A percentile compares a stretch with the other conserved stretches of the same genome.
phyloP scores from a whole-genome alignment of 805 yeast species.

The Nakazawaea anatomiae region DNA sequence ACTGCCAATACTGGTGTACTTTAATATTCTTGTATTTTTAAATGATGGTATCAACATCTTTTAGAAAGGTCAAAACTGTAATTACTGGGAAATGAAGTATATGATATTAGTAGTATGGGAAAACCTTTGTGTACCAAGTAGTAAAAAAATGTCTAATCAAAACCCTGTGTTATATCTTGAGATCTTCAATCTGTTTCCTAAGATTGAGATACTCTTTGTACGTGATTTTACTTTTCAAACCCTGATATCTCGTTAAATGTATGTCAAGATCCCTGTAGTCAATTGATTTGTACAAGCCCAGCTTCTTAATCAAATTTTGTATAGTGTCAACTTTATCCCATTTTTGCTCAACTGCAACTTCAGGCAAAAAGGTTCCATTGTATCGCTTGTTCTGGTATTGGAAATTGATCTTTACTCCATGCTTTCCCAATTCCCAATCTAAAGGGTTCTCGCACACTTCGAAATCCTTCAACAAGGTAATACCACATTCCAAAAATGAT shows the following conservation, averaged over 20 bases:
- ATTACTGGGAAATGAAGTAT: no score
- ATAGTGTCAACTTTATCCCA: conserved; percentile 76
- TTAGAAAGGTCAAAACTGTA: no score
- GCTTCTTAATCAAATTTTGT: conserved; percentile 64
- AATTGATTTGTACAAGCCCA: conserved; percentile 39
- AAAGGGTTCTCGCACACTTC: conserved; percentile 42
- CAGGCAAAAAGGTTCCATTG: conserved; percentile 85
- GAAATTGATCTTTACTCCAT: conserved; percentile 70
- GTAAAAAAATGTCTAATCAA: no score
- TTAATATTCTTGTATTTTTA: no score
- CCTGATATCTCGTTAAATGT: conserved; percentile 50
- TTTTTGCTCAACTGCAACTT: conserved; percentile 81
- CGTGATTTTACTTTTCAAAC: conserved; percentile 36
- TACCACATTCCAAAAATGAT: conserved; percentile 43
- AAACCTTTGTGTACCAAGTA: not conserved
- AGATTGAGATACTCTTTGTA: conserved; percentile 33
- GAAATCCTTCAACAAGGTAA: conserved; percentile 61
- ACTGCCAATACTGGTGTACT: no score
- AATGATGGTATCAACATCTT: no score
- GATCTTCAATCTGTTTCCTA: conserved; percentile 10
- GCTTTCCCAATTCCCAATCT: conserved; percentile 79
- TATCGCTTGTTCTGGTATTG: conserved; percentile 29
- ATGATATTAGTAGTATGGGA: no score
- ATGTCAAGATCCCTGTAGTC: conserved; percentile 28
- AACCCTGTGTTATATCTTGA: not conserved